Conservation (phyloP, 176 grass and related monocot species). For the Triticum urartu region DNA sequence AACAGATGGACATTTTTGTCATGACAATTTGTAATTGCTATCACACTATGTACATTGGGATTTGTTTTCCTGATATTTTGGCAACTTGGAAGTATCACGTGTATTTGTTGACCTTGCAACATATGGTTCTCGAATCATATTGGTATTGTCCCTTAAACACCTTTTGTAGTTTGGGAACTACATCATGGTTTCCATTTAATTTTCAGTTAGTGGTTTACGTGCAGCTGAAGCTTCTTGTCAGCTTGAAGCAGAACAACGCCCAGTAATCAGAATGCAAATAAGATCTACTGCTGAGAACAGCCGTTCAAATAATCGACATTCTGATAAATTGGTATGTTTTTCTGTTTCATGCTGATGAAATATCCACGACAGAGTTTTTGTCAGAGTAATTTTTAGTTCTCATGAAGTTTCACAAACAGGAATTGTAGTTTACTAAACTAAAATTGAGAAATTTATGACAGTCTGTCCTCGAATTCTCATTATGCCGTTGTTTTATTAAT, state of each 20-base stretch:
- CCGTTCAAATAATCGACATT: slow-evolving; percentile 35
- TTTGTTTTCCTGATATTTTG: not conserved
- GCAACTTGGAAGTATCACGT: not conserved
- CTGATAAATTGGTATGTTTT: slow-evolving; percentile 42
- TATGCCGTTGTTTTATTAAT: not conserved
- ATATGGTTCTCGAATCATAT: not conserved
- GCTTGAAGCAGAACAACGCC: slow-evolving; percentile 42
- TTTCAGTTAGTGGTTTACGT: slow-evolving; percentile 46
- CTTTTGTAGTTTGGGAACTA: not conserved
- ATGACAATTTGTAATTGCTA: not conserved
- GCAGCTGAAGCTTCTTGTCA: slow-evolving; percentile 26
- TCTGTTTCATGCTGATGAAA: not conserved
- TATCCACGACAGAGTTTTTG: not conserved
- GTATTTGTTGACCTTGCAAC: not conserved
- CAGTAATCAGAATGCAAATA: slow-evolving; percentile 54
- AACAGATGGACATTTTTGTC: not conserved
- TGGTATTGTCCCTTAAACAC: not conserved
- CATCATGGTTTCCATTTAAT: slow-evolving; percentile 13
- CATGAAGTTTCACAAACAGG: not conserved
- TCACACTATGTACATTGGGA: not conserved
- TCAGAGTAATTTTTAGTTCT: not conserved
- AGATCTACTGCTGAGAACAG: slow-evolving; percentile 49
- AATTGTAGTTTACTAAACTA: not conserved
- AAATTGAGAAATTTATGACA: not conserved
- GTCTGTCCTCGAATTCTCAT: not conserved